phyloP scores from a whole-genome alignment of 106 monocot species.

The Agapanthus africanus region DNA sequence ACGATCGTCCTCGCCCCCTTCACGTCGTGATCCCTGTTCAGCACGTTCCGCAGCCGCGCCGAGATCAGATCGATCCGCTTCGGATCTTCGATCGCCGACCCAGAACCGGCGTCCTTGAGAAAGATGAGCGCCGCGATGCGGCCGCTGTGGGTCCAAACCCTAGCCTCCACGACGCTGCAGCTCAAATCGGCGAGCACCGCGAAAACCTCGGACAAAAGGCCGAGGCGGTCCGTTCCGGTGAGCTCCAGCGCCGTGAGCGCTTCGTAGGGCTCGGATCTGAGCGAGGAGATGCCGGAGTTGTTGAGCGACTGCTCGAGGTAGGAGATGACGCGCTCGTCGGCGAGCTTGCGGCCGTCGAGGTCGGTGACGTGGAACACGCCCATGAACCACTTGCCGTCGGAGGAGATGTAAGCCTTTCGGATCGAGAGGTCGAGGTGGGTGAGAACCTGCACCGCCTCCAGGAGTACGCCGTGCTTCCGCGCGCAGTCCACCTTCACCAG shows the following conservation, averaged over 20 bases:
- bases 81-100: conserved; percentile 5
- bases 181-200: conserved; percentile 54
- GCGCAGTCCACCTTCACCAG: conserved; percentile 63
- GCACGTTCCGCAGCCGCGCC: conserved; percentile 47
- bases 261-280: conserved; percentile 1
- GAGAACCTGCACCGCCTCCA: conserved; percentile 64
- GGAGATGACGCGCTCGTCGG: conserved; percentile 40
- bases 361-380: conserved; percentile 74
- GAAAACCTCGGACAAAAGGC: conserved; percentile 65
- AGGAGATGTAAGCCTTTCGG: conserved; percentile 64
- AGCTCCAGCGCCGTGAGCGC: conserved; percentile 49
- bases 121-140: conserved; percentile 44
- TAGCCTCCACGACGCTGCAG: conserved; percentile 48
- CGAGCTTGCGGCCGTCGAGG: conserved; percentile 36
- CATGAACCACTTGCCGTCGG: conserved; percentile 74
- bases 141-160: conserved; percentile 63
- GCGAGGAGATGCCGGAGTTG: not conserved
- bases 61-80: conserved; percentile 30
- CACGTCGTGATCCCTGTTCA: conserved; percentile 34
- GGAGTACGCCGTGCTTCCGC: conserved; percentile 38
- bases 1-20: conserved; percentile 20
- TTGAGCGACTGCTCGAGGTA: conserved; percentile 38
- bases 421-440: conserved; percentile 52
- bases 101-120: conserved; percentile 26
- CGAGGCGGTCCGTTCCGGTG: conserved; percentile 56